phyloP scores from a whole-genome alignment of 352 stramenopile genomes.

The Phytophthora pseudosyringae region DNA sequence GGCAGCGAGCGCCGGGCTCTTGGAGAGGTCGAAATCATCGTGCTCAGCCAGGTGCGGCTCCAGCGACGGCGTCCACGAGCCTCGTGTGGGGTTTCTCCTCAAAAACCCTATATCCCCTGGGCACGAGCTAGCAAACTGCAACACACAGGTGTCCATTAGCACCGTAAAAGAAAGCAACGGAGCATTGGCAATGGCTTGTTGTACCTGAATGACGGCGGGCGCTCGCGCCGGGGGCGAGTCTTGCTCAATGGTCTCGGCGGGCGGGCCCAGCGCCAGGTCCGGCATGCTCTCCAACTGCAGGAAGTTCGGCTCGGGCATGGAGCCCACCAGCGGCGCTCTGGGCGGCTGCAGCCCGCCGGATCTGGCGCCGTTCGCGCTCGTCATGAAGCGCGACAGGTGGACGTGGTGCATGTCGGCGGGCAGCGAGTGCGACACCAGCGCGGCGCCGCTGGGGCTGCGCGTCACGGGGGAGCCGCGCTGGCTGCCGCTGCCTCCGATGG shows the following conservation, averaged over 20 bases:
- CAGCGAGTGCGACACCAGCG: slow-evolving; percentile 66
- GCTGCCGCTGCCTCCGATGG: slow-evolving; percentile 50
- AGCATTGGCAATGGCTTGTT: background rate
- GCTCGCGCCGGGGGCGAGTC: slow-evolving; percentile 29
- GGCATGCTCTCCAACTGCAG: slow-evolving; percentile 61
- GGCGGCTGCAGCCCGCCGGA: slow-evolving; percentile 49
- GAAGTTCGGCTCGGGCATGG: slow-evolving; percentile 68
- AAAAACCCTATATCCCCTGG: slow-evolving; percentile 71
- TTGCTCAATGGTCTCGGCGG: slow-evolving; percentile 36
- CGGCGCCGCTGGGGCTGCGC: slow-evolving; percentile 20
- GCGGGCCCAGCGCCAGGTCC: slow-evolving; percentile 62
- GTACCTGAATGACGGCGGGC: slow-evolving; percentile 60
- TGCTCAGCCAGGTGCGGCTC: slow-evolving; percentile 31
- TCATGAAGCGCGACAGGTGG: slow-evolving; percentile 43
- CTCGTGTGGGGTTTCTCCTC: slow-evolving; percentile 40
- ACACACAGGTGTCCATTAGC: slow-evolving; percentile 10
- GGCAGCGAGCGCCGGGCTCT: slow-evolving; percentile 65
- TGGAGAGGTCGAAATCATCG: slow-evolving; percentile 77
- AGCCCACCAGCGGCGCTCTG: slow-evolving; percentile 61
- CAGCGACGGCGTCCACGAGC: slow-evolving; percentile 49
- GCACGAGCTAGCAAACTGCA: slow-evolving; percentile 73
- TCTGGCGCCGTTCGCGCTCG: slow-evolving; percentile 30
- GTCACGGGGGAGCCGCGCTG: slow-evolving; percentile 50
- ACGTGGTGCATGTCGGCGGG: slow-evolving; percentile 59
- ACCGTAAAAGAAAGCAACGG: slow-evolving; percentile 4